Conservation (phyloP, 495 filamentous ascomycete species). For the Tetracladium marchalianum region DNA sequence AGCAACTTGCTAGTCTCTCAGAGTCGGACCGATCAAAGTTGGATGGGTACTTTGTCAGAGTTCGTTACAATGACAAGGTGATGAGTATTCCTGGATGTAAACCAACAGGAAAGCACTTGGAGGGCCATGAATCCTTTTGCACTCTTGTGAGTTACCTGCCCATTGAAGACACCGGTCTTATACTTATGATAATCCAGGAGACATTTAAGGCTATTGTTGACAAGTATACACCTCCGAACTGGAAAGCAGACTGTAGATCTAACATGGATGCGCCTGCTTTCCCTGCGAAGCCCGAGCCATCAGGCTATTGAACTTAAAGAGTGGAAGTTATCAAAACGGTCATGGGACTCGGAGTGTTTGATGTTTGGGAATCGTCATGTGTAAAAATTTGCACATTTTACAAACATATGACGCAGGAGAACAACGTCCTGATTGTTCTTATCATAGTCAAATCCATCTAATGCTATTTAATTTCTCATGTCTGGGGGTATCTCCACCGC, state of each 20-base stretch:
- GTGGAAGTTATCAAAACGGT: neutral
- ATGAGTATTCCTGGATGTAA: conserved; percentile 76
- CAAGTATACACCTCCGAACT: conserved; percentile 74
- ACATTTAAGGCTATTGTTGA: conserved; percentile 90
- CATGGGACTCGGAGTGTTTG: no score
- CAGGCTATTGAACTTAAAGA: conserved; percentile 29
- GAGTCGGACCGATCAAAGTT: conserved; percentile 41
- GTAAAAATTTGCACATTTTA: no score
- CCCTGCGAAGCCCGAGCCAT: conserved; percentile 42
- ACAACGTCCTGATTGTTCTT: no score
- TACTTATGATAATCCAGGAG: conserved; percentile 34
- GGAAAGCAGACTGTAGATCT: conserved; percentile 61
- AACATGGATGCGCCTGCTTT: conserved; percentile 51
- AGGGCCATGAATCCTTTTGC: conserved; percentile 86
- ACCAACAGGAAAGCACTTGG: conserved; percentile 66
- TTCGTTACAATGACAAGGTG: conserved; percentile 82
- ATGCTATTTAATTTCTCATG: no score
- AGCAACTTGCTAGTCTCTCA: conserved; percentile 35
- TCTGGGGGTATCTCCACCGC: no score
- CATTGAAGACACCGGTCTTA: neutral
- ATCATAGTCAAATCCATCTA: no score
- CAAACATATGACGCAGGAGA: no score
- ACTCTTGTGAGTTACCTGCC: conserved; percentile 54
- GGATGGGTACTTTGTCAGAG: conserved; percentile 78
- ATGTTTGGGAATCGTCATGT: no score